Evolutionary conservation across 2,329 filamentous ascomycete genomes (phyloP), one percentile per base, ranked within the genome.

Genomic region (Fusarium annulatum): DNA sequence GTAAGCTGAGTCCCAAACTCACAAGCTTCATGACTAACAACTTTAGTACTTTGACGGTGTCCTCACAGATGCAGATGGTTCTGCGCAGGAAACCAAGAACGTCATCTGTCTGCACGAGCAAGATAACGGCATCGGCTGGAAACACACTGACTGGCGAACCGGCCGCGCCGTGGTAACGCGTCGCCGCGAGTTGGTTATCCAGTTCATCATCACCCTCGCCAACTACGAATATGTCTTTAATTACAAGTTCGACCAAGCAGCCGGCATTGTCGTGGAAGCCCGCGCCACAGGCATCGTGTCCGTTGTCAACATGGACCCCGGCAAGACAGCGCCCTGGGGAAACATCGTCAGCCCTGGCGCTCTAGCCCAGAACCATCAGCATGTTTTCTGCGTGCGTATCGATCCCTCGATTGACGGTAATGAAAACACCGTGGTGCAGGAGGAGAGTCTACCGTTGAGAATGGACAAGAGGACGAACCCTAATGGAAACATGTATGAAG

Each of bases 61-160:
- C 9, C 72, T 82, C 2, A 78, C 75, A 15, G 74, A 78, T 63
- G 68, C 70, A 3, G 78, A 79, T 14, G 81, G 81, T 6, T 58
- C 64, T 2, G 75, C 79, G 2, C 48, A 90, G 87, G 76, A 73
- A 9, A 72, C 74, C n/a, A 90, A 90, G 74, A 81, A 82, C 33
- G 90, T 90, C 4, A 83, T 93, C 43, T 94, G 92, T 71, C 83
- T 93, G 5, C 92, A 94, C 76, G 92, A 94, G 80, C 88, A 92
- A 76, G 92, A 94, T 77, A 88, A 89, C 69, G 92, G 92, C 4
- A 91, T 94, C 53, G 85, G 88, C 28, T 93, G 91, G 90, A 93
- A 93, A 78, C 92, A 93, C 81, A 88, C 90, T 28, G 92, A 93
- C 81, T 91, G 86, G 81, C 86, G 91, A n/a, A 93, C 90, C 0